These are phyloP conservation scores for Zizania latifolia DNA, from an alignment of 176 grass and related monocot genomes.

Conservation along the genomic window DNA sequence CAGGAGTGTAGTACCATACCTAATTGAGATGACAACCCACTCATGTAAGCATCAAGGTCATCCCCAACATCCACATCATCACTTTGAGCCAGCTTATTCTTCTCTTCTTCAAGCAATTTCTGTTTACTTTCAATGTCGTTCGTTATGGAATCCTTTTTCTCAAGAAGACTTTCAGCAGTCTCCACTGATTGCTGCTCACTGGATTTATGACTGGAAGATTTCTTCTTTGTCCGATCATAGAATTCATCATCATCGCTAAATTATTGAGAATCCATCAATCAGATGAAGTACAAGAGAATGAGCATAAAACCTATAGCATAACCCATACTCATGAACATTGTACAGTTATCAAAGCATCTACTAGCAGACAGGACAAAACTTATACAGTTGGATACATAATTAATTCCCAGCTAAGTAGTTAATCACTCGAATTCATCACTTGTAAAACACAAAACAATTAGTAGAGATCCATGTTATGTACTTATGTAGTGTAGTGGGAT, in stretches of 20 bases:
- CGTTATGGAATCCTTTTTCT: constrained; percentile 70
- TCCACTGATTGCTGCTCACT: constrained; percentile 68
- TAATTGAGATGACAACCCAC: constrained; percentile 90
- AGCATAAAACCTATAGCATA: not conserved
- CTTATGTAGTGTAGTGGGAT: too few species aligned
- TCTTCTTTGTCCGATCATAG: constrained; percentile 93
- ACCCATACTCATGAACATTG: not conserved
- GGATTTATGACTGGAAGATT: constrained; percentile 42
- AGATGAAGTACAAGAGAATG: constrained; percentile 14
- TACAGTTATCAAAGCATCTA: not conserved
- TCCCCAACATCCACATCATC: constrained; percentile 49
- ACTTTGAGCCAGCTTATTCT: constrained; percentile 42
- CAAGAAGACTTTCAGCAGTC: constrained; percentile 92
- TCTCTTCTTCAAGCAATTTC: constrained; percentile 73
- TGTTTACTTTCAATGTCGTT: constrained; percentile 71
- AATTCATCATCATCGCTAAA: constrained; percentile 93
- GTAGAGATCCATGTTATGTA: too few species aligned
- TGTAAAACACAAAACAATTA: too few species aligned
- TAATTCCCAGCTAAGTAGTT: not conserved
- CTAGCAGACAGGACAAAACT: not conserved
- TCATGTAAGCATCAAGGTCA: constrained; percentile 98
- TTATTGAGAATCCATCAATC: constrained; percentile 23
- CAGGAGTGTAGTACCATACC: constrained; percentile 37
- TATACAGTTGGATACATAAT: not conserved
- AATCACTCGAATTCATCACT: not conserved